Base-by-base conservation (phyloP, 495 filamentous ascomycete species). In the Alectoria sarmentosa region DNA sequence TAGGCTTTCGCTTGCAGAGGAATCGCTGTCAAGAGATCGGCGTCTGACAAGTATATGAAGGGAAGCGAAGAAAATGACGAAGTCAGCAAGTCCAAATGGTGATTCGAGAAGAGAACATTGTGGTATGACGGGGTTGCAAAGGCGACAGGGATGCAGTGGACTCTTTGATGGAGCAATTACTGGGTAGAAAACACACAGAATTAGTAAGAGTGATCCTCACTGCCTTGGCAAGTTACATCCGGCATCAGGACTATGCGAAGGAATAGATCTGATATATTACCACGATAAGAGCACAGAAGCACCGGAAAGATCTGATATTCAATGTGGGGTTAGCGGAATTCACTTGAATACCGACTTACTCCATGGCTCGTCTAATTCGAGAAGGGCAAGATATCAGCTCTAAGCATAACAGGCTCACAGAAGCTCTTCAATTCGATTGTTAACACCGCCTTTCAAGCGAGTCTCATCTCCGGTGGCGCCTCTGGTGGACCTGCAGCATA, bases 401-500 rank as follows among this genome's bases (percentile, higher is more conserved):
- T 4, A 34, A 21, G 52, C 52, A 34, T 21, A 34, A 32, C 17
- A 55, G 7, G 52, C 28, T 34, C 52, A 55, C 15, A 32, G 14
- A 34, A 55, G 6, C 14, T 19, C 28, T 19, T 54, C 10, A 32
- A 32, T 32, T 19, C 28, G 26, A 52, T 17, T 15, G 19, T 54
- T 15, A 3, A 19, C 1, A 32, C 13, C 11, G 10, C 26, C 21
- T 14, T 54, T 55, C 52, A 55, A 34, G 30, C 52, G 3, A 17
- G 8, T 55, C 52, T 34, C 52, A 34, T 55, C 46, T 37, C 60
- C 9, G 41, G 26, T n/a, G 52, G 57, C 21, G 26, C n/a, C 30
- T 69, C 60, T 21, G 60, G 56, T 41, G 56, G 65, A 23, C 26
- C 55, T 28, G 37, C 39, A 52, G 63, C 19, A 28, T 63, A 64